Evolutionary conservation across 129 eudicot genomes (phyloP), one percentile per base, ranked within the genome.

Genomic region (Heracleum sosnowskyi): DNA sequence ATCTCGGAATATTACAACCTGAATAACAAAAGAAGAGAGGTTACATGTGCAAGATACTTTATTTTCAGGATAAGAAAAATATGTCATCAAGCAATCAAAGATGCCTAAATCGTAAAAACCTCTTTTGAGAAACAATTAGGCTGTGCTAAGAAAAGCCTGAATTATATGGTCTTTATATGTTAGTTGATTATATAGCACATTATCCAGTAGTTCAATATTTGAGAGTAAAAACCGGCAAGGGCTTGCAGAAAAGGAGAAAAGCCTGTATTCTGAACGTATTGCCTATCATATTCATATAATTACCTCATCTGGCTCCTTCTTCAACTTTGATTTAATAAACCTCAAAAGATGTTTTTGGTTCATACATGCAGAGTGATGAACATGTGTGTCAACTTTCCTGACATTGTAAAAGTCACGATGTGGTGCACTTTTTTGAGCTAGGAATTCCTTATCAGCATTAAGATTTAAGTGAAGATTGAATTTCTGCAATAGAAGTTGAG

Each of bases 271-370:
- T 16, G 45, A 40, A 40, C 5, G 20, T 8, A 11, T 24, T 60
- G 5, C 7, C 13, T 20, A 24, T 11, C 39, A 70, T 16, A 69
- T 40, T 77, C 11, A 42, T 51, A 69, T 35, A 10, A 81, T 74
- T 82, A 93, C 98, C 99, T 96, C 99, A 63, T 90, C 99, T 66
- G 99, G 99, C 84, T 96, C 99, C 85, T 96, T 92, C 70, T 91
- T 89, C 84, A 96, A 76, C 86, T 96, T 96, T 72, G 99, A 96
- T 89, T 96, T 96, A 78, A 96, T 96, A 82, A 96, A 96, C 81
- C 95, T 86, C 85, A 96, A 78, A 80, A 96, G 92, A 87, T 96
- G 99, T 62, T 93, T 93, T 76, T 93, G 97, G 79, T 93, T 93
- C 98, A 93, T 93, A 84, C 98, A 93, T 37, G 98, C 98, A 29